Conservation (phyloP, 306 rosid genomes). For the Fragaria iinumae region DNA sequence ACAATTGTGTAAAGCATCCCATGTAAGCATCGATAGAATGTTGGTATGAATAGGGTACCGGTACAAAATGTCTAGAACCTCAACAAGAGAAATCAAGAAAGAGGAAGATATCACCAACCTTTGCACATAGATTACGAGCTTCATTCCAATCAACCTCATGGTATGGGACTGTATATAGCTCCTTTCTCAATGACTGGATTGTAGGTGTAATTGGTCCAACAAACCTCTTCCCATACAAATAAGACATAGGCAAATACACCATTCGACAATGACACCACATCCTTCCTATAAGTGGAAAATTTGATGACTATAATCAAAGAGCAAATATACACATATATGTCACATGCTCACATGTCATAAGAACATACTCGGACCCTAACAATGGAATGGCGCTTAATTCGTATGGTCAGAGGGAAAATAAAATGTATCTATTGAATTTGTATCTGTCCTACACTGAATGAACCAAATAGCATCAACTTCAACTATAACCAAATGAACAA, state of each 20-base stretch:
- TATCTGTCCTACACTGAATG: not conserved
- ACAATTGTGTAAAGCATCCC: conserved; percentile 19
- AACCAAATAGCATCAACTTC: not conserved
- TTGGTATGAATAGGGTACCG: not conserved
- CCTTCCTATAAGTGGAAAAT: conserved; percentile 26
- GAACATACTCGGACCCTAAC: not conserved
- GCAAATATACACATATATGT: not conserved
- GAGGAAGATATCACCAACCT: conserved; percentile 42
- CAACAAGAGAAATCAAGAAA: not conserved
- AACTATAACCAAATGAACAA: not conserved
- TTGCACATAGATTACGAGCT: conserved; percentile 71
- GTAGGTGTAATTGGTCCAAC: conserved; percentile 49
- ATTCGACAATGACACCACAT: conserved; percentile 42
- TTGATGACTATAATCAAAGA: not conserved
- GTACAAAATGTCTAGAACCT: not conserved
- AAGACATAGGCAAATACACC: conserved; percentile 47
- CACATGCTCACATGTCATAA: not conserved
- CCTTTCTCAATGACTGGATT: conserved; percentile 69
- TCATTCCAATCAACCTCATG: conserved; percentile 78
- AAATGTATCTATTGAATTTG: not conserved
- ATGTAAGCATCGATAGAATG: conserved; percentile 6
- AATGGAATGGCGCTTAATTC: not conserved
- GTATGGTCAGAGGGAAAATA: not conserved
- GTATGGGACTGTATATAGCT: conserved; percentile 61
- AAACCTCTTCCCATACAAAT: conserved; percentile 33